Percentiles rank a stretch among this genome's conserved stretches.
These are phyloP conservation scores for Tricholoma furcatifolium DNA, from an alignment of 768 basidiomycete species.

Conservation along the genomic window DNA sequence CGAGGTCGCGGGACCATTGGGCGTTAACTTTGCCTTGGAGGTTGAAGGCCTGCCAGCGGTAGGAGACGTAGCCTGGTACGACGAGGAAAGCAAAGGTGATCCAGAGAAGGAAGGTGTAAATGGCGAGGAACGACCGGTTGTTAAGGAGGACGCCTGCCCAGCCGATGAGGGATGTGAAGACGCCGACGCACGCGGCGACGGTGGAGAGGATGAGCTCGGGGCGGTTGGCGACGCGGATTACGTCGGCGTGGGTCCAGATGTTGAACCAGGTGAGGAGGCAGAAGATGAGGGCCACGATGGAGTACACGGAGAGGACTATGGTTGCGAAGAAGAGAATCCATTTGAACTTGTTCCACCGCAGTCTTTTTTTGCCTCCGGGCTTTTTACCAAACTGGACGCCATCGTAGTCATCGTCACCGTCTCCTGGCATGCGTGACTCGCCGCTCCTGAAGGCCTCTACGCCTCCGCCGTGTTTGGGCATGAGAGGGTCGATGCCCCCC, in stretches of 20 bases:
- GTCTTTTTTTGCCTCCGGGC: constrained; percentile 37
- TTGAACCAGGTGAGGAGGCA: constrained; percentile 79
- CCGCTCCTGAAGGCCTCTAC: constrained; percentile 51
- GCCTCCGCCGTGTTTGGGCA: constrained; percentile 63
- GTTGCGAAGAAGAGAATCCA: constrained; percentile 76
- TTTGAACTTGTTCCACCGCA: constrained; percentile 85
- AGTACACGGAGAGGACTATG: constrained; percentile 56
- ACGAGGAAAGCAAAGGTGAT: constrained; percentile 70
- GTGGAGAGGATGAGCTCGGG: constrained; percentile 71
- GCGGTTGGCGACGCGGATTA: constrained; percentile 67
- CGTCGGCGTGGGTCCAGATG: constrained; percentile 63
- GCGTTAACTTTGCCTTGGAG: constrained; percentile 78
- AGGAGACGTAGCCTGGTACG: constrained; percentile 77
- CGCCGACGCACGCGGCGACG: constrained; percentile 54
- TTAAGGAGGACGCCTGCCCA: constrained; percentile 85
- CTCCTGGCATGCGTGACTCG: constrained; percentile 39
- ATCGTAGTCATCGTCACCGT: constrained; percentile 44
- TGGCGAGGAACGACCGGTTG: constrained; percentile 80
- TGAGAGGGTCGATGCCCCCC: constrained; percentile 23
- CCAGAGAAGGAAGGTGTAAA: constrained; percentile 79
- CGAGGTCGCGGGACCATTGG: constrained; percentile 66
- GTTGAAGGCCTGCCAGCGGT: constrained; percentile 55
- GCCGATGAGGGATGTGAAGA: constrained; percentile 70
- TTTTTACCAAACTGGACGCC: constrained; percentile 26
- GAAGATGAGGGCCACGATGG: constrained; percentile 57